Conservation (phyloP, 1,284 basidiomycete genomes). For the Calocybe gambosa region DNA sequence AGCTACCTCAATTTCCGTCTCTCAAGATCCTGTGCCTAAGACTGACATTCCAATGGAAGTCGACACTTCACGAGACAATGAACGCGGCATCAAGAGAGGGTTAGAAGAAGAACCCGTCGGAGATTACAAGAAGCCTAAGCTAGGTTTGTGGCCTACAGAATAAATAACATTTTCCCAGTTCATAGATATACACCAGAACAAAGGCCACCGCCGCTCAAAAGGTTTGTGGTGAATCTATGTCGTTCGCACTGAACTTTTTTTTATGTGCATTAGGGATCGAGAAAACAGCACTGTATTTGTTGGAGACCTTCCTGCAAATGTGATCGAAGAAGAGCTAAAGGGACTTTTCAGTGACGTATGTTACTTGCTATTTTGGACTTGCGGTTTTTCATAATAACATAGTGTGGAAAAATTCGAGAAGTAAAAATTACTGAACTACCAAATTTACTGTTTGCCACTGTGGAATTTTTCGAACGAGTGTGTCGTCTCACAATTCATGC, state of each 20-base stretch:
- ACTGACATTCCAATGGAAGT: constrained; percentile 46
- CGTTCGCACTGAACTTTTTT: not conserved
- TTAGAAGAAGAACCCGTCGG: constrained; percentile 48
- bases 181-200: constrained; percentile 29
- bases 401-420: constrained; percentile 85
- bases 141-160: constrained; percentile 37
- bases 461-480: constrained; percentile 74
- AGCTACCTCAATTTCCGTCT: constrained; percentile 28
- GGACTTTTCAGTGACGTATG: constrained; percentile 82
- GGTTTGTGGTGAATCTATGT: constrained; percentile 34
- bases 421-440: constrained; percentile 63
- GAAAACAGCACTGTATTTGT: constrained; percentile 94
- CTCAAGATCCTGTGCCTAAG: constrained; percentile 24
- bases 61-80: constrained; percentile 29
- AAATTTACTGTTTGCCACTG: constrained; percentile 62
- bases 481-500: constrained; percentile 14
- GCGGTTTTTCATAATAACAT: constrained; percentile 6
- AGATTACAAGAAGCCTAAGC: constrained; percentile 51
- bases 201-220: constrained; percentile 47
- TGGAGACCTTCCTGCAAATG: constrained; percentile 56
- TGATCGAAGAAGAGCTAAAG: constrained; percentile 61
- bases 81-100: constrained; percentile 50
- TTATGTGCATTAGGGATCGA: constrained; percentile 64
- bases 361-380: constrained; percentile 10
- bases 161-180: not conserved